Percentiles rank a stretch among this genome's conserved stretches.
Evolutionary conservation across 768 basidiomycete genomes (phyloP).

Genomic region (Leccinellum rugosiceps): DNA sequence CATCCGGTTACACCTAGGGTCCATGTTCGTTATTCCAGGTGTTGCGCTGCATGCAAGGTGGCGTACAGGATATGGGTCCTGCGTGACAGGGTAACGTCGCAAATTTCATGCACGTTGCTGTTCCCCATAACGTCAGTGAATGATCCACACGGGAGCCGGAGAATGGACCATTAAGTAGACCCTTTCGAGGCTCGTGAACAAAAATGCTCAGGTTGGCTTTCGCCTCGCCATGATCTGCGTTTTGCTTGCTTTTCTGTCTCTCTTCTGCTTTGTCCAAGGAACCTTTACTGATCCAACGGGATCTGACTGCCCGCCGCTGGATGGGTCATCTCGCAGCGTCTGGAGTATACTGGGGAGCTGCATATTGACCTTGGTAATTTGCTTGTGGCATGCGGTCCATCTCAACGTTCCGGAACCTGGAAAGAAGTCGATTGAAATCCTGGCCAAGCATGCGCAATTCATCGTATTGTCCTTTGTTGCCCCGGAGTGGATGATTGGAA

Average conservation of each 20-base stretch:
- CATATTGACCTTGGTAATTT: background rate
- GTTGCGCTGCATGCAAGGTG: background rate
- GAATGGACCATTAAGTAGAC: background rate
- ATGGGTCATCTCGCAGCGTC: background rate
- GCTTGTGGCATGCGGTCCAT: background rate
- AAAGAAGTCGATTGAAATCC: background rate
- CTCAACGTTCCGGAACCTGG: background rate
- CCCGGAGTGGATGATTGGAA: background rate
- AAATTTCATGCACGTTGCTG: background rate
- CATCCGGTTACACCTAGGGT: background rate
- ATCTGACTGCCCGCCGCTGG: background rate
- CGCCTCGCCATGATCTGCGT: background rate
- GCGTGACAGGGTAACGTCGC: background rate
- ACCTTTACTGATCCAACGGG: background rate
- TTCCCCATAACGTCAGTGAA: too few relatives aligned
- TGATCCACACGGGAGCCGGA: background rate
- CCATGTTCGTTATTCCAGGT: background rate
- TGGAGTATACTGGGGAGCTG: background rate
- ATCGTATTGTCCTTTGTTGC: background rate
- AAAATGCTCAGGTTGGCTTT: background rate
- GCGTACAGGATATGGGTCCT: background rate
- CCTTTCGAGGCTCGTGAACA: background rate
- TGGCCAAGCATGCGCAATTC: background rate
- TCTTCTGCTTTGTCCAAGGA: background rate
- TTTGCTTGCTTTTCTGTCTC: background rate